These are phyloP conservation scores for Stephanodiscus minutulus DNA, from an alignment of 108 stramenopile species.

Conservation along the genomic window DNA sequence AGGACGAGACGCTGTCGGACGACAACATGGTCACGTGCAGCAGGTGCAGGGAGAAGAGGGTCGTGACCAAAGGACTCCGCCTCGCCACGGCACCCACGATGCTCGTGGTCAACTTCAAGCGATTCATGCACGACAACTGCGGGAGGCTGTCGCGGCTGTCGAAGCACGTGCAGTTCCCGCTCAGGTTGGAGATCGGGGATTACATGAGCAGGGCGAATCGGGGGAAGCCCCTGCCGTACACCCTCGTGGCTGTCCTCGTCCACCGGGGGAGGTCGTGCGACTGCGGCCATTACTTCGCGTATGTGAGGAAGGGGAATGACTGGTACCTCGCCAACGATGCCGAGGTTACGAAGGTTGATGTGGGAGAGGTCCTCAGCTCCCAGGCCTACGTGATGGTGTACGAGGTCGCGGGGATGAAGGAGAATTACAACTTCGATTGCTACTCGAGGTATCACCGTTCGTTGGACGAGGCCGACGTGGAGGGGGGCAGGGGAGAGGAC, in stretches of 20 bases:
- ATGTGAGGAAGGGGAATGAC: slow-evolving; percentile 65
- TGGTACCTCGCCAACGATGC: slow-evolving; percentile 85
- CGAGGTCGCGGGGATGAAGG: slow-evolving; percentile 60
- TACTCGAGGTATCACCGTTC: slow-evolving; percentile 50
- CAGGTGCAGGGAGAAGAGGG: slow-evolving; percentile 62
- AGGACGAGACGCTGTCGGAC: slow-evolving; percentile 64
- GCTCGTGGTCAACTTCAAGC: slow-evolving; percentile 82
- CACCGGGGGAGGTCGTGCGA: slow-evolving; percentile 82
- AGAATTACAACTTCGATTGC: slow-evolving; percentile 46
- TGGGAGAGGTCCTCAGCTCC: slow-evolving; percentile 68
- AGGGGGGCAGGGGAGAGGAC: neutral
- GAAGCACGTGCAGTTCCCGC: slow-evolving; percentile 71
- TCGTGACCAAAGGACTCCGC: slow-evolving; percentile 78
- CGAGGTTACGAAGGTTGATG: slow-evolving; percentile 66
- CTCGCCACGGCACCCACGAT: slow-evolving; percentile 86
- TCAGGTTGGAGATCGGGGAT: slow-evolving; percentile 68
- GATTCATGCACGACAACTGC: slow-evolving; percentile 79
- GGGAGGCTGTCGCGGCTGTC: slow-evolving; percentile 65
- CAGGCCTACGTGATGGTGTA: slow-evolving; percentile 83
- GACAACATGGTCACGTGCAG: slow-evolving; percentile 83
- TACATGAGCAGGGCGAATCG: slow-evolving; percentile 83
- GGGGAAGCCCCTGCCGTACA: slow-evolving; percentile 77
- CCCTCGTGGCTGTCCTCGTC: slow-evolving; percentile 75
- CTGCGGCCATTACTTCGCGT: slow-evolving; percentile 83
- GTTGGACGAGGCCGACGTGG: slow-evolving; percentile 28